Evolutionary conservation across 2,329 filamentous ascomycete species (phyloP), one percentile per base, ranked within the genome.

Genomic region (Aspergillus texensis): DNA sequence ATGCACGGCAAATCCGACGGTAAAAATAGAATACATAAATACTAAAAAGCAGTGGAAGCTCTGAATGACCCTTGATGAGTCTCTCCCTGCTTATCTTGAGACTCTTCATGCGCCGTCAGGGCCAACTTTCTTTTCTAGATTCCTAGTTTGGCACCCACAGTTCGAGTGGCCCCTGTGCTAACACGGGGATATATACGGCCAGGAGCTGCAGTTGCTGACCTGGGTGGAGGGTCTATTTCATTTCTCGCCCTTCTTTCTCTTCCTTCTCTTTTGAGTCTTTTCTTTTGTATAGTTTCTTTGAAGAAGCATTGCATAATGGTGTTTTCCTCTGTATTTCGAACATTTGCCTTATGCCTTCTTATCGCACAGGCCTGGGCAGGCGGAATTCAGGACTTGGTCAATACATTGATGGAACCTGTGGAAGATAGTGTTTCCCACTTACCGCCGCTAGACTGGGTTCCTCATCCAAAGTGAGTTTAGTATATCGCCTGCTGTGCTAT

Each of bases 401-500:
- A 39, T 14, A 11, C 5, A 8, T 21, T 55, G 21, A 12, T 39
- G 52, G 8, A 48, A 10, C 39, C 39, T n/a, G 19, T n/a, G 12
- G 30, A 36, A 24, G 21, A 55, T 26, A 8, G 21, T 5, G 2
- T 39, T 16, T 36, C 52, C 8, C 39, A 24, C 55, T 30, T 60
- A 45, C 52, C 59, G 45, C 32, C 57, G 2, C 30, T 60, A 3
- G 41, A 53, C 16, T 67, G 63, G 57, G 28, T 54, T n/a, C 64
- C 65, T 36, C 57, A 53, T 24, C 50, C 50, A 14, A 56, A 43
- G 63, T 65, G 54, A 62, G 65, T 63, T 34, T 11, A 11, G 10
- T 14, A 12, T 36, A 21, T 24, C 16, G 5, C n/a, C 3, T 14
- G 2, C n/a, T 6, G 36, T 34, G 10, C 30, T 12, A 14, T 39